phyloP scores from a whole-genome alignment of 441 rosid genomes.

The Eruca vesicaria region DNA sequence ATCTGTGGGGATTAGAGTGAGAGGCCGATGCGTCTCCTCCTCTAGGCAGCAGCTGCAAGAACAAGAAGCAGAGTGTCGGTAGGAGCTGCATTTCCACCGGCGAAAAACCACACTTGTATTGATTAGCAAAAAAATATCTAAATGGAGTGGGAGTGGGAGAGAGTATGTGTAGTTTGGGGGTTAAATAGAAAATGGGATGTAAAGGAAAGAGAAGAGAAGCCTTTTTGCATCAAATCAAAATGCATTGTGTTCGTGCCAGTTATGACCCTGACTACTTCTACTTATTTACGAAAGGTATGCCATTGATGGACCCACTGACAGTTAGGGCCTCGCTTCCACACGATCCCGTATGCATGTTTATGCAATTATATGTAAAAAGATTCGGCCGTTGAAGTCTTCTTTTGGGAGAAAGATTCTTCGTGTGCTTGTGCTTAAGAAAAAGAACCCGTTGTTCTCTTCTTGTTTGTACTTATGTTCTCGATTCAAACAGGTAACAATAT shows the following conservation, averaged over 20 bases:
- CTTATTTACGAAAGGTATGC: conserved; percentile 43
- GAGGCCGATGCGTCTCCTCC: conserved; percentile 4
- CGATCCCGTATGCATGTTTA: conserved; percentile 26
- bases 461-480: background rate
- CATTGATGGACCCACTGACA: conserved; percentile 57
- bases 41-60: conserved; percentile 6
- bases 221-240: background rate
- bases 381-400: conserved; percentile 15
- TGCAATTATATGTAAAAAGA: conserved; percentile 22
- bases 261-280: background rate
- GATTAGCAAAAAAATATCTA: background rate
- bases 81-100: conserved; percentile 29
- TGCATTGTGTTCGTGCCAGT: background rate
- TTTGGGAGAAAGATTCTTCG: background rate
- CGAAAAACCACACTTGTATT: background rate
- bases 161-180: background rate
- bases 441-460: background rate
- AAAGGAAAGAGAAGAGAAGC: background rate
- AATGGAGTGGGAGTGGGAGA: background rate
- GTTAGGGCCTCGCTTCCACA: conserved; percentile 71
- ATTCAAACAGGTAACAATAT: background rate
- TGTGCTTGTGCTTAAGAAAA: background rate
- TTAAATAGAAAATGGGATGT: conserved; percentile 7
- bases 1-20: conserved; percentile 25
- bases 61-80: conserved; percentile 13